Conservation (phyloP, 129 eudicot genomes). For the Tagetes patula region DNA sequence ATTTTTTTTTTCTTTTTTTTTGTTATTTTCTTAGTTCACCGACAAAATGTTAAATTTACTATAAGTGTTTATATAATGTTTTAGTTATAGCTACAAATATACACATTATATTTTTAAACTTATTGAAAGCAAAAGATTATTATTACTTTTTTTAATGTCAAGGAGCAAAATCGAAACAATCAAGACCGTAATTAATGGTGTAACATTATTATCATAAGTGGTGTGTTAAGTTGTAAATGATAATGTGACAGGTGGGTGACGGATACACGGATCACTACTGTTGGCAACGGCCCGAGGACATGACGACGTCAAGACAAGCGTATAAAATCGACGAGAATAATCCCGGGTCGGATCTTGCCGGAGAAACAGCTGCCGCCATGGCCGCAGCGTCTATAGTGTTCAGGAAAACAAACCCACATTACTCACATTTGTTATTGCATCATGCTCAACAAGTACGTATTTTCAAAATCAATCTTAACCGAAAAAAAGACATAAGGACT, state of each 20-base stretch:
- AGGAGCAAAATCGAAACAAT: no score
- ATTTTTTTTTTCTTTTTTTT: no score
- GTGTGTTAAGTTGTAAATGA: not conserved
- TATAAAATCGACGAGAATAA: slow-evolving; percentile 67
- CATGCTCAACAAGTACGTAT: slow-evolving; percentile 68
- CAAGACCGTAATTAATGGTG: not conserved
- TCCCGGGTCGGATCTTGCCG: slow-evolving; percentile 92
- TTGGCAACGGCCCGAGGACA: slow-evolving; percentile 94
- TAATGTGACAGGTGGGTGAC: slow-evolving; percentile 68
- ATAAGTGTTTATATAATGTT: no score
- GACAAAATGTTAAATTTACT: no score
- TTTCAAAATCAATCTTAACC: not conserved
- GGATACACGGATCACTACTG: slow-evolving; percentile 90
- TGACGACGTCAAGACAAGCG: slow-evolving; percentile 85
- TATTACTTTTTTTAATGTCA: no score
- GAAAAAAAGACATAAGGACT: not conserved
- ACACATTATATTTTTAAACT: no score
- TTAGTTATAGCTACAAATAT: no score
- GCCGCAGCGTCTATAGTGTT: slow-evolving; percentile 82
- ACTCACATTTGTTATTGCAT: slow-evolving; percentile 61
- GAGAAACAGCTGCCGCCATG: slow-evolving; percentile 91
- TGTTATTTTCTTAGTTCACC: no score
- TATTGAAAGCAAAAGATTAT: no score
- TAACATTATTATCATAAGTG: no score
- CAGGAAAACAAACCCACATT: slow-evolving; percentile 59